These are phyloP conservation scores for Rutidosis leptorrhynchoides DNA, from an alignment of 129 eudicot genomes.

Conservation along the genomic window DNA sequence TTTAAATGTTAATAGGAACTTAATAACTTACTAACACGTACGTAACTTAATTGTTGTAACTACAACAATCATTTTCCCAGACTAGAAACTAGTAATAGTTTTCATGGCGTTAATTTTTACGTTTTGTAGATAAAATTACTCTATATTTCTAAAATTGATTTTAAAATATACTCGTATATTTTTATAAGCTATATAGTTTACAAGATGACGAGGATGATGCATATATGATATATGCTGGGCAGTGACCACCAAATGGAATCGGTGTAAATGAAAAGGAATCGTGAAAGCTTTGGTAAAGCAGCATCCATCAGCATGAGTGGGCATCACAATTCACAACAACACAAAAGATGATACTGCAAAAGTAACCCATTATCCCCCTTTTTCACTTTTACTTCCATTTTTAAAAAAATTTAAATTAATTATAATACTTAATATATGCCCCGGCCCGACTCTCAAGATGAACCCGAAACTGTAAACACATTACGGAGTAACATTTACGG, in stretches of 20 bases:
- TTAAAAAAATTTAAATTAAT: not conserved
- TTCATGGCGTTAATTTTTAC: not conserved
- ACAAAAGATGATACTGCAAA: constrained; percentile 29
- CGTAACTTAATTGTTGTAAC: not conserved
- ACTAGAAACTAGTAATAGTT: not conserved
- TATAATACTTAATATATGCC: constrained; percentile 10
- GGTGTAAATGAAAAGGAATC: constrained; percentile 26
- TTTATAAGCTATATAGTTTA: too few species aligned
- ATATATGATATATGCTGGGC: not conserved
- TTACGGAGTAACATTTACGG: too few species aligned
- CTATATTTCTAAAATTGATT: not conserved
- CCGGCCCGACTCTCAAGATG: constrained; percentile 1
- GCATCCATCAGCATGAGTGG: constrained; percentile 31
- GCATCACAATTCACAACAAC: constrained; percentile 35
- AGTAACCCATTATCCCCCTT: constrained; percentile 13
- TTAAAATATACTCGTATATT: too few species aligned
- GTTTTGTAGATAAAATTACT: not conserved
- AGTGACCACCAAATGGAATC: constrained; percentile 9
- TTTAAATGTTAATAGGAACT: not conserved
- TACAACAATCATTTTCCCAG: not conserved
- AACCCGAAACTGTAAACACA: constrained; percentile 1
- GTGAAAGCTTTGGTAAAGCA: constrained; percentile 33
- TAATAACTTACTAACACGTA: not conserved
- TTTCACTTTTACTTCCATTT: not conserved
- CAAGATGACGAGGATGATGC: not conserved